Conservation (phyloP, 768 basidiomycete species). For the Termitomyces sp. region DNA sequence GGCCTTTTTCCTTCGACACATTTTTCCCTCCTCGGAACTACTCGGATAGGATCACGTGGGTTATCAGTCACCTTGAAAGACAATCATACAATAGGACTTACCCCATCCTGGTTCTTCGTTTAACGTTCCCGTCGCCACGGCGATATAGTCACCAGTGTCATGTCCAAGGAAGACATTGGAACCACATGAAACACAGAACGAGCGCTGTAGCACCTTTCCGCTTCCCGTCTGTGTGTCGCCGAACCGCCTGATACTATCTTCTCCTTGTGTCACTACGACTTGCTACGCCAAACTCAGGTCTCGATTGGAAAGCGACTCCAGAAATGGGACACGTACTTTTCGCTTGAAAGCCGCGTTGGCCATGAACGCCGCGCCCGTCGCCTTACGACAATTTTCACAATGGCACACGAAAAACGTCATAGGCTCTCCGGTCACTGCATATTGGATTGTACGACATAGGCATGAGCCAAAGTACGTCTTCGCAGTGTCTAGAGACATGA, state of each 20-base stretch:
- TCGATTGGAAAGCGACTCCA: neutral
- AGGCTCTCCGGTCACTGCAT: constrained; percentile 32
- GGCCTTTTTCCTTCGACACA: constrained; percentile 7
- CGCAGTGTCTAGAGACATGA: neutral
- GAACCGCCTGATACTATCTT: constrained; percentile 23
- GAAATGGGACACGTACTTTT: constrained; percentile 21
- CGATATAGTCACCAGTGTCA: constrained; percentile 2
- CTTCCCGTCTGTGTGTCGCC: constrained; percentile 26
- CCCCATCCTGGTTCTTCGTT: constrained; percentile 12
- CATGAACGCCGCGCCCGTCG: constrained; percentile 38
- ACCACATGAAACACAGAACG: constrained; percentile 33
- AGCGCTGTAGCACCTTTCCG: constrained; percentile 25
- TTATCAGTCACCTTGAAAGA: neutral
- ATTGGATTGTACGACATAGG: constrained; percentile 32
- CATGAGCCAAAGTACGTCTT: constrained; percentile 27
- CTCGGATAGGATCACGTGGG: neutral
- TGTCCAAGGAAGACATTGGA: constrained; percentile 27
- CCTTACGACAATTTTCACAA: constrained; percentile 39
- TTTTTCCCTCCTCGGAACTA: constrained; percentile 7
- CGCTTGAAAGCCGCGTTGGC: constrained; percentile 31
- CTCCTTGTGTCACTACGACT: constrained; percentile 22
- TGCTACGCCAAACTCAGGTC: constrained; percentile 14
- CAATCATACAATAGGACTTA: neutral
- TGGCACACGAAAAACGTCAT: constrained; percentile 37
- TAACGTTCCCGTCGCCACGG: constrained; percentile 11